These are phyloP conservation scores for Populus nigra DNA, from an alignment of 345 rosid species.

Conservation along the genomic window DNA sequence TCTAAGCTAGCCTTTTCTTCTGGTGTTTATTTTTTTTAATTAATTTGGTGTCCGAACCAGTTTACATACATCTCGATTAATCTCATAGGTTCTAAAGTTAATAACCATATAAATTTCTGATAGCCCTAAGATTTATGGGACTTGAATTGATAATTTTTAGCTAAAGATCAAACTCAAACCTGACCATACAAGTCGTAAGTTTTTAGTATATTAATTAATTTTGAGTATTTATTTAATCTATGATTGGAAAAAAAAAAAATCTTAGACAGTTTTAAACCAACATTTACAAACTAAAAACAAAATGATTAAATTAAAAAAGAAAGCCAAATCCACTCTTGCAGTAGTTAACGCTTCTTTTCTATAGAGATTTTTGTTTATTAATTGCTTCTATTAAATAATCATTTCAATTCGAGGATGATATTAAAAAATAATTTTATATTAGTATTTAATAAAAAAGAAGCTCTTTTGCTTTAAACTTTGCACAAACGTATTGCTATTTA, in stretches of 20 bases:
- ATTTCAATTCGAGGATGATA: too few relatives aligned
- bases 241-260: not conserved
- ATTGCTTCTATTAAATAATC: too few relatives aligned
- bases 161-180: accelerated
- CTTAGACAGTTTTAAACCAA: not conserved
- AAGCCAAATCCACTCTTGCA: not conserved
- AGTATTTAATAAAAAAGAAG: too few relatives aligned
- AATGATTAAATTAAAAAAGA: too few relatives aligned
- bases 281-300: too few relatives aligned
- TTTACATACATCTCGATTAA: accelerated
- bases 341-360: too few relatives aligned
- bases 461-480: too few relatives aligned
- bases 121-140: accelerated
- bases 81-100: accelerated
- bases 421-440: too few relatives aligned
- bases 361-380: too few relatives aligned
- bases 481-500: too few relatives aligned
- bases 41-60: accelerated
- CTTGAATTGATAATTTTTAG: accelerated
- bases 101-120: accelerated
- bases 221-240: not conserved
- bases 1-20: not conserved
- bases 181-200: not conserved
- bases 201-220: not conserved
- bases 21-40: not conserved